Base-by-base conservation (phyloP, 352 stramenopile species). In the Phytophthora chlamydospora region DNA sequence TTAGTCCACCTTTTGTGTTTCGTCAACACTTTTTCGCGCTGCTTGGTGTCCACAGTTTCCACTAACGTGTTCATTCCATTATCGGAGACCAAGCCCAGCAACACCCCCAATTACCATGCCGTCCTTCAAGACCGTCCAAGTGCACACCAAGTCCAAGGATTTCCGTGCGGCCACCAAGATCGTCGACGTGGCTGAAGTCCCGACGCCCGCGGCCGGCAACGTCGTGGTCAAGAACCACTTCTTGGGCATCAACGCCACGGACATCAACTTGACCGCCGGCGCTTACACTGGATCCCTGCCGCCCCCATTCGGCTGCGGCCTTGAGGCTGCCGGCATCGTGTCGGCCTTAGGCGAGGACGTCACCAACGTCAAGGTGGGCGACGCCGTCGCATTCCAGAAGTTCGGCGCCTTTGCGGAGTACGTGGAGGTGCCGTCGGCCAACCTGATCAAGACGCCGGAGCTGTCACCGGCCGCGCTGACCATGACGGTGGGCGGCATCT, bases 161-260 rank as follows among this genome's bases (percentile, higher is more conserved):
- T 84, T 81, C 45, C 55, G 58, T 21, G 61, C 27, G 21, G 46
- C 57, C 54, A 76, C 60, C 11, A 44, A 53, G 5, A 62, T 73
- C 42, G 16, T 70, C 17, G 53, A 73, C 45, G 33, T 66, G 61
- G 17, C 53, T 58, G 33, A 58, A 54, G 43, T 76, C 58, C 62
- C 70, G 4, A 38, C 55, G 0, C 54, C 62, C 16, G 33, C 55
- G 6, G 35, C 62, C 7, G 34, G 48, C 29, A 61, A 65, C 31
- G 62, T 70, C 7, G 56, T 62, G 1, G 70, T 67, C 11, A 77
- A 62, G 32, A 70, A 75, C 24, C 45, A 71, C 44, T 77, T 66
- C 47, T 42, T 84, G 31, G 75, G 75, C 12, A 78, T 85, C 54
- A 85, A 85, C 38, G 76, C 70, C 50, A 78, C 73, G 17, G 73